Conservation (phyloP, 2,329 filamentous ascomycete species). For the Cytospora piceicola region DNA sequence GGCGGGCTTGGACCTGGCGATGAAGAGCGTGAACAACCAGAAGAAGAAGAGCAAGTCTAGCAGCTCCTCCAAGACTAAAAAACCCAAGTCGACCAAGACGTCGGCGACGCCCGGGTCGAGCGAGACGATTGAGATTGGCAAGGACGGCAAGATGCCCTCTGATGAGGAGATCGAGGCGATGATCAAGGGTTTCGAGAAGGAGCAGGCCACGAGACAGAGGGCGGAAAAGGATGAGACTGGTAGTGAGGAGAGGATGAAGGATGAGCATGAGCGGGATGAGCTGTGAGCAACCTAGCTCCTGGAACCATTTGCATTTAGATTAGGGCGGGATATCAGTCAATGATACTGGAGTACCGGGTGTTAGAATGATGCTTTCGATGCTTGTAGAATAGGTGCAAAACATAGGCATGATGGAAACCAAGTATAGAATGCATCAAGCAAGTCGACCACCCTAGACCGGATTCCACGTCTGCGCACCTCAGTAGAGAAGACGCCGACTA, state of each 20-base stretch:
- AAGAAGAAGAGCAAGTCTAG: conserved; percentile 50
- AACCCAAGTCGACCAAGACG: conserved; percentile 47
- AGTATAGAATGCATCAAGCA: not conserved
- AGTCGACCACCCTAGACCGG: too few relatives aligned
- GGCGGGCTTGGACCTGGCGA: conserved; percentile 69
- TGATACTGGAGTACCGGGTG: conserved; percentile 15
- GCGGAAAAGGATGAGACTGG: conserved; percentile 28
- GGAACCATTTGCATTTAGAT: conserved; percentile 28
- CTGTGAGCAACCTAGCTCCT: conserved; percentile 32
- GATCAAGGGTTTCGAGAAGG: conserved; percentile 49
- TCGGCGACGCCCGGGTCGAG: conserved; percentile 36
- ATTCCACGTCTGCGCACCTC: not conserved
- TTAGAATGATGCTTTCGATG: not conserved
- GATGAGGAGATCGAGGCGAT: conserved; percentile 55
- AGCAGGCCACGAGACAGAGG: conserved; percentile 35
- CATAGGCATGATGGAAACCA: not conserved
- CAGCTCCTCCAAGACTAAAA: conserved; percentile 46
- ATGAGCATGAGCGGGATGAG: conserved; percentile 40
- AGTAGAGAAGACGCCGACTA: not conserved
- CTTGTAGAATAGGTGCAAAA: not conserved
- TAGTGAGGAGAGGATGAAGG: conserved; percentile 35
- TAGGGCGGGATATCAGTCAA: not conserved
- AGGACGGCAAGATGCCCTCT: conserved; percentile 49
- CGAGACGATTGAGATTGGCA: conserved; percentile 47
- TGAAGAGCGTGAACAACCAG: conserved; percentile 66